Evolutionary conservation across 2,329 filamentous ascomycete genomes (phyloP).

Genomic region (Apiospora kogelbergensis): DNA sequence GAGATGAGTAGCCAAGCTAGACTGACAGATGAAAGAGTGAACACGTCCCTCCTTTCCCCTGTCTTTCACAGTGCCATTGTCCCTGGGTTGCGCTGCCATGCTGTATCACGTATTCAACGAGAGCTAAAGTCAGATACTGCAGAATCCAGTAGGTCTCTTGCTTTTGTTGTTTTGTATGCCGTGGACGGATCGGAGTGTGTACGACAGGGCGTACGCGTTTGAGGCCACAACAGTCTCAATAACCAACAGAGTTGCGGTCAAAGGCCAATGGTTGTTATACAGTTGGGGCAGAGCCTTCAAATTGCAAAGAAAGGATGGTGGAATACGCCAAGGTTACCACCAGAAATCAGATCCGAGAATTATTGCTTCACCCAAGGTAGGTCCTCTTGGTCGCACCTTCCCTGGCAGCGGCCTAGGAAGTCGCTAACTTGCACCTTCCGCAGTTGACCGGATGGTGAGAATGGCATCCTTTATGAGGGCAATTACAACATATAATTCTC

Average conservation of each 20-base stretch:
- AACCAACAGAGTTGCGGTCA: slow-evolving; percentile 4
- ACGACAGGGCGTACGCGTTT: background rate
- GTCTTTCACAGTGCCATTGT: background rate
- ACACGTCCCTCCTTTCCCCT: slow-evolving; percentile 12
- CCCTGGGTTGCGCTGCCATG: slow-evolving; percentile 6
- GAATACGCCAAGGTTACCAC: background rate
- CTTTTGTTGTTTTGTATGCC: background rate
- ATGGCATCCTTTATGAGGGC: too few relatives aligned
- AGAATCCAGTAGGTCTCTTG: background rate
- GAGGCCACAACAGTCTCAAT: background rate
- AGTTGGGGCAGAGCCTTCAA: background rate
- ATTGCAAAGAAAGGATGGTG: background rate
- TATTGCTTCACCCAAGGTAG: background rate
- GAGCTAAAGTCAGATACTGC: background rate
- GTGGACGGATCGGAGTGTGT: background rate
- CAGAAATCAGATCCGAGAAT: background rate
- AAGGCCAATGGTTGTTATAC: background rate
- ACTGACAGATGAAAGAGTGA: slow-evolving; percentile 9
- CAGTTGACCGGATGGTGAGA: background rate
- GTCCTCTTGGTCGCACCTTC: background rate
- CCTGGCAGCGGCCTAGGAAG: background rate
- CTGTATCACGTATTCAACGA: background rate
- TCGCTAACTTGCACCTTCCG: background rate
- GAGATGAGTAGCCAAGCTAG: background rate
- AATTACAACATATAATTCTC: background rate